phyloP scores from a whole-genome alignment of 2,329 filamentous ascomycete genomes.

The Chrysosphaeria jannelii region DNA sequence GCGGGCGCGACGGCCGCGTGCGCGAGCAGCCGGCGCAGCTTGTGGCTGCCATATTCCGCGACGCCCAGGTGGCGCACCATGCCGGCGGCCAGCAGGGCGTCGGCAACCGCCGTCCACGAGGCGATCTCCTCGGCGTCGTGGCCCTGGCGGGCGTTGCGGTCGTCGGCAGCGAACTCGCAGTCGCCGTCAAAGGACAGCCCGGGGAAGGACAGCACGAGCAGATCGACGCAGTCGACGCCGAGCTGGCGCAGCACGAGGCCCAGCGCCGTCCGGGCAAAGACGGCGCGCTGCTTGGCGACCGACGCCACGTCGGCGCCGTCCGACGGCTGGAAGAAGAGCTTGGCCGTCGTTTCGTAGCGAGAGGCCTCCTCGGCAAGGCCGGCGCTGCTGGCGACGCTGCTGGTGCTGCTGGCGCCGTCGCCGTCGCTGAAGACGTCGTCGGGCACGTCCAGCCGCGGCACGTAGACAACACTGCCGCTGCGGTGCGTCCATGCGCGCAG shows the following conservation, averaged over 20 bases:
- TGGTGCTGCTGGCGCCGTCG: background rate
- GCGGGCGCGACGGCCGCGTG: conserved; percentile 40
- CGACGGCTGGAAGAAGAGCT: conserved; percentile 65
- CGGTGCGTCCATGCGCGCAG: conserved; percentile 34
- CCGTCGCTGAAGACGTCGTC: conserved; percentile 6
- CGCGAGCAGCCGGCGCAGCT: conserved; percentile 47
- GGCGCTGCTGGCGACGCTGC: conserved; percentile 2
- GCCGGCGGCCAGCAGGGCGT: conserved; percentile 40
- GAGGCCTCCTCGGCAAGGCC: conserved; percentile 43
- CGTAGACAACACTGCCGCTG: conserved; percentile 30
- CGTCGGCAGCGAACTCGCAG: conserved; percentile 49
- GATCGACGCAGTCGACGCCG: conserved; percentile 43
- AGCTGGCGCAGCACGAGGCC: conserved; percentile 55
- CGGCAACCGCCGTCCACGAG: conserved; percentile 37
- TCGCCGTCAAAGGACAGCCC: conserved; percentile 82
- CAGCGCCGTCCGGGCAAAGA: conserved; percentile 51
- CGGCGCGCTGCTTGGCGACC: conserved; percentile 28
- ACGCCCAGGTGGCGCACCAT: conserved; percentile 51
- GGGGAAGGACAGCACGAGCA: conserved; percentile 80
- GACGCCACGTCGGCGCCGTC: conserved; percentile 24
- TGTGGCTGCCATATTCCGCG: conserved; percentile 69
- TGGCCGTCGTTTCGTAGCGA: conserved; percentile 84
- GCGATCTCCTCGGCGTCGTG: conserved; percentile 35
- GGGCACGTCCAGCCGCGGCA: conserved; percentile 47
- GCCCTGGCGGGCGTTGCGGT: conserved; percentile 27